Base-by-base conservation (phyloP, 1,139 yeast genomes). In the Pichia sp. region DNA sequence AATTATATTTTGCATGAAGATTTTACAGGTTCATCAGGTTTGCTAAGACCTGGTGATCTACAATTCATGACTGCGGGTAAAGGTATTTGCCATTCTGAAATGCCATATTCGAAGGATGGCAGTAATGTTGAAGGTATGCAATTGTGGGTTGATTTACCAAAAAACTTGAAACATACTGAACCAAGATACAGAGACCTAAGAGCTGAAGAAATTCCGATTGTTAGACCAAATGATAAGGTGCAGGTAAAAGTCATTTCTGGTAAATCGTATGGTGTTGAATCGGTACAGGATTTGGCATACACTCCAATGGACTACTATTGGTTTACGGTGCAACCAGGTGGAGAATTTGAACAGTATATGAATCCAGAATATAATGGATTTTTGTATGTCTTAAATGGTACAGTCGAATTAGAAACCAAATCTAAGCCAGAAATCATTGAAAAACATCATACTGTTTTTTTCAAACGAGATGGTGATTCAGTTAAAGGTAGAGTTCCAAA, bases 61-160 rank as follows among this genome's bases (percentile, higher is more conserved):
- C 97, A 90, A 70, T 89, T 90, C 67, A 90, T 90, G 96, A 90
- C 96, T 53, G 96, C 96, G 10, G 96, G 97, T 53, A 80, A 77
- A 60, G 97, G 96, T 51, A 81, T 89, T 45, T 89, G 87, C 42
- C 96, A 89, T 64, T 80, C 90, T 7, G 95, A 87, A 64, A 86
- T 87, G 81, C 96, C 96, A n/a, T 65, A 52, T 45, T 80, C 86
- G 36, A 74, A 75, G 43, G 81, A 80, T 58, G 86, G 84, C 28
- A 66, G 74, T 25, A 71, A 78, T 1, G 81, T 83, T 41, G 77
- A 73, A 43, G 96, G 96, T 49, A 74, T 90, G 74, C 96, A 90
- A 68, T 71, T 91, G 50, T 90, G 97, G 97, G 96, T 90, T 48
- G 96, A 89, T 65, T 75, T 89, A 57, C 96, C 96, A 7, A 79